Conservation (phyloP, 2,329 filamentous ascomycete genomes). For the Cladosporium halotolerans region DNA sequence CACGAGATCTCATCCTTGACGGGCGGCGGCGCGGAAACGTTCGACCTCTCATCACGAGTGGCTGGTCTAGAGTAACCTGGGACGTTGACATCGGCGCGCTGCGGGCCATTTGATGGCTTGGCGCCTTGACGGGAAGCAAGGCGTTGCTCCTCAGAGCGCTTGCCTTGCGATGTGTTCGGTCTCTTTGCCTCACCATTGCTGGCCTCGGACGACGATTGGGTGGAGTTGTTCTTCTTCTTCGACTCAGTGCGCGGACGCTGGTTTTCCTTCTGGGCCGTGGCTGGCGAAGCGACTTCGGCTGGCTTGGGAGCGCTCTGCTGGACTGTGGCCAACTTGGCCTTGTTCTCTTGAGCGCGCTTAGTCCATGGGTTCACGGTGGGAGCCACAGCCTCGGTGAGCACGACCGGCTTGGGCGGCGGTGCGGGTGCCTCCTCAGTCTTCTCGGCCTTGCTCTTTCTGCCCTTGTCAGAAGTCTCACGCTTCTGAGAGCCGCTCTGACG, state of each 20-base stretch:
- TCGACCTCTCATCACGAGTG: conserved; percentile 20
- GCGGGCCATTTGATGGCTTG: background rate
- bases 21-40: conserved; percentile 46
- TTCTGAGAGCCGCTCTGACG: conserved; percentile 22
- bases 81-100: conserved; percentile 8
- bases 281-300: conserved; percentile 14
- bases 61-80: conserved; percentile 11
- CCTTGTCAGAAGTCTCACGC: conserved; percentile 13
- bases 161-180: conserved; percentile 6
- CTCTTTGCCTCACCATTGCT: conserved; percentile 17
- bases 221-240: conserved; percentile 22
- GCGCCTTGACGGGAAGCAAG: background rate
- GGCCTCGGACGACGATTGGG: conserved; percentile 15
- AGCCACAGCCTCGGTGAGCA: conserved; percentile 72
- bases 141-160: conserved; percentile 4
- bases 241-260: conserved; percentile 22
- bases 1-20: conserved; percentile 73
- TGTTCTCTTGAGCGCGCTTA: conserved; percentile 63
- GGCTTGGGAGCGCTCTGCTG: conserved; percentile 8
- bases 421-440: conserved; percentile 21
- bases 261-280: conserved; percentile 23
- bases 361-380: conserved; percentile 86
- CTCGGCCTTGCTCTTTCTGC: conserved; percentile 19
- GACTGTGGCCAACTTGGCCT: conserved; percentile 43
- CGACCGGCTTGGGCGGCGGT: conserved; percentile 43